Evolutionary conservation across 768 basidiomycete species (phyloP).

Genomic region (Paxillus rubicundulus): DNA sequence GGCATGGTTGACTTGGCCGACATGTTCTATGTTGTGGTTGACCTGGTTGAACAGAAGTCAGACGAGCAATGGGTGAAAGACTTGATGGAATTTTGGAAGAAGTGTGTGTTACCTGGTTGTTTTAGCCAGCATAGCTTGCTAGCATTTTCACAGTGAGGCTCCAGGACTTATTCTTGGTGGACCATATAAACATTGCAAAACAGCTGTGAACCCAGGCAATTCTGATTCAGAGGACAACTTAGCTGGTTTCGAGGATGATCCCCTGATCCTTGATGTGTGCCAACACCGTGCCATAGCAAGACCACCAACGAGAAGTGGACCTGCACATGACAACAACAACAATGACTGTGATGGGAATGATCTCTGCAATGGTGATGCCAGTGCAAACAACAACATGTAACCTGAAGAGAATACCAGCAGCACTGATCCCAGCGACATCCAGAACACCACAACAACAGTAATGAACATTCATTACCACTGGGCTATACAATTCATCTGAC

Average conservation of each 20-base stretch:
- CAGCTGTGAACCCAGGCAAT: background rate
- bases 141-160: background rate
- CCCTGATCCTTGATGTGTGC: background rate
- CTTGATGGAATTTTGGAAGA: background rate
- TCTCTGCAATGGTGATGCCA: too few relatives aligned
- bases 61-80: conserved; percentile 2
- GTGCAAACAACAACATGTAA: background rate
- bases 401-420: background rate
- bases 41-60: background rate
- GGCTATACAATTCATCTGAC: too few relatives aligned
- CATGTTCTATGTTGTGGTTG: background rate
- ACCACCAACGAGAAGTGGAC: background rate
- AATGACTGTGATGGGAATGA: background rate
- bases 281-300: background rate
- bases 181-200: background rate
- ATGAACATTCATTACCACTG: too few relatives aligned
- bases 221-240: background rate
- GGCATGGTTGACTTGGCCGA: background rate
- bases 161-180: background rate
- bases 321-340: background rate
- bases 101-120: background rate
- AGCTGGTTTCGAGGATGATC: background rate
- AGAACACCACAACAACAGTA: too few relatives aligned
- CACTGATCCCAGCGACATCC: too few relatives aligned
- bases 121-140: too few relatives aligned